Evolutionary conservation across 2,329 filamentous ascomycete species (phyloP).

Genomic region (Atkinsonella hypoxylon): DNA sequence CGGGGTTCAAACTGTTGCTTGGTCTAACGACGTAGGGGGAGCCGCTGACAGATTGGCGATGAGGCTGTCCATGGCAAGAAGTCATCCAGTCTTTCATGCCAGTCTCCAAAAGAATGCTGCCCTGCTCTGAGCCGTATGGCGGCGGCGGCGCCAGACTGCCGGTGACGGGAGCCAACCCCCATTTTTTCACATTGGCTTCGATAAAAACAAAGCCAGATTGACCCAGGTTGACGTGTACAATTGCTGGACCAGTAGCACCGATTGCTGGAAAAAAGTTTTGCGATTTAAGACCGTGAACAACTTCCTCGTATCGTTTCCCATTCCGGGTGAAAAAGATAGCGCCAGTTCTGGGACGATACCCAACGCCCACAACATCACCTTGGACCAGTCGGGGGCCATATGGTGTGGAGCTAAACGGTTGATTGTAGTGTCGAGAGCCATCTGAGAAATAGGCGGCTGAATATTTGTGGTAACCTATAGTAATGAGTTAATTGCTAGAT

Average conservation of each 20-base stretch:
- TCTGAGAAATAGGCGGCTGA: conserved; percentile 86
- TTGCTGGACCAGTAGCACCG: conserved; percentile 88
- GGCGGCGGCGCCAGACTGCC: conserved; percentile 90
- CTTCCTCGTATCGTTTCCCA: conserved; percentile 92
- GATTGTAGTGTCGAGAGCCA: conserved; percentile 79
- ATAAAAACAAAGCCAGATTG: conserved; percentile 98
- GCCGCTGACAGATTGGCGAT: conserved; percentile 33
- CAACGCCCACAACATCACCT: conserved; percentile 91
- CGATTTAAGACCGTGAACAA: conserved; percentile 80
- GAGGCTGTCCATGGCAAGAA: conserved; percentile 29
- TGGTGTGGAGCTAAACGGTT: conserved; percentile 68
- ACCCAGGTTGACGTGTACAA: conserved; percentile 92
- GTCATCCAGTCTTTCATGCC: conserved; percentile 53
- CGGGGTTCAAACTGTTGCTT: conserved; percentile 39
- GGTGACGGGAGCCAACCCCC: conserved; percentile 92
- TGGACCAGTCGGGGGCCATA: conserved; percentile 83
- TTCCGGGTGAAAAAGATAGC: conserved; percentile 98
- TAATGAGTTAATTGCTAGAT: no score
- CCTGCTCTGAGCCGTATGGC: conserved; percentile 93
- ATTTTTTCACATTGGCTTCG: conserved; percentile 99
- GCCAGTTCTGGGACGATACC: conserved; percentile 86
- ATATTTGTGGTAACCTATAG: conserved; percentile 69
- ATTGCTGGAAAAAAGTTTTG: conserved; percentile 97
- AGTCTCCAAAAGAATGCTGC: conserved; percentile 85
- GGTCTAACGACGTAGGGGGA: conserved; percentile 25